These are phyloP conservation scores for Zygosaccharomyces sapae DNA, from an alignment of 1,139 yeast genomes.

Conservation along the genomic window DNA sequence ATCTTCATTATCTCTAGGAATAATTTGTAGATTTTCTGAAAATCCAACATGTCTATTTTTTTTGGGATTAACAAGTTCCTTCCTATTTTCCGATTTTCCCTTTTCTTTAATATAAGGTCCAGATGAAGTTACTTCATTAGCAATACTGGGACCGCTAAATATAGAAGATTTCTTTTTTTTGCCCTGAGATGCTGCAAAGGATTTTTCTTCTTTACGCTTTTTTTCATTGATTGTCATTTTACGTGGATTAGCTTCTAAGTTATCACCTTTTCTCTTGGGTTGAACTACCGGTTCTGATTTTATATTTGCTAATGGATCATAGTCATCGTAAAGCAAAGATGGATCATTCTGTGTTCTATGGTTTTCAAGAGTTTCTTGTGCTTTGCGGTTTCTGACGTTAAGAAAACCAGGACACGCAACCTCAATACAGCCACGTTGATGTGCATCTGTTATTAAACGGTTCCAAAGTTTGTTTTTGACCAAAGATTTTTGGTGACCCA, in stretches of 20 bases:
- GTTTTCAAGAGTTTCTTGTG: conserved; percentile 13
- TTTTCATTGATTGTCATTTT: conserved; percentile 9
- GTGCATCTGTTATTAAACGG: conserved; percentile 60
- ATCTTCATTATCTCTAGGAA: conserved; percentile 9
- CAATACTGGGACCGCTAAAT: conserved; percentile 26
- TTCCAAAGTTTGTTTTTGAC: conserved; percentile 64
- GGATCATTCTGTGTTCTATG: conserved; percentile 16
- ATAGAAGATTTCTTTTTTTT: conserved; percentile 34
- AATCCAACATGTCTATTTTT: conserved; percentile 21
- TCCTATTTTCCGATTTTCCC: conserved; percentile 7
- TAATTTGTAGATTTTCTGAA: conserved; percentile 20
- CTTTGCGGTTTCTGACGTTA: conserved; percentile 15
- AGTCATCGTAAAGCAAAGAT: conserved; percentile 19
- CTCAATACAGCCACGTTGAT: conserved; percentile 41
- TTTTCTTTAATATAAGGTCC: conserved; percentile 22
- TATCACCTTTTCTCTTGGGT: conserved; percentile 9
- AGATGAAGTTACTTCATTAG: conserved; percentile 4
- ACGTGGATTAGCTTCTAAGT: conserved; percentile 1
- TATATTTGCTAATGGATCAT: conserved; percentile 21
- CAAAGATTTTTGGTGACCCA: conserved; percentile 72
- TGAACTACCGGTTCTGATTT: conserved; percentile 3
- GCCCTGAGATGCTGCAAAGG: conserved; percentile 17
- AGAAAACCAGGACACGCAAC: conserved; percentile 39
- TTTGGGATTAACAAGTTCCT: conserved; percentile 2
- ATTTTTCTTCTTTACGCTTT: conserved; percentile 6